A percentile compares a stretch with the other conserved stretches of the same genome.
Conservation (phyloP, 2,329 filamentous ascomycete species). For the Fusarium scirpi region DNA sequence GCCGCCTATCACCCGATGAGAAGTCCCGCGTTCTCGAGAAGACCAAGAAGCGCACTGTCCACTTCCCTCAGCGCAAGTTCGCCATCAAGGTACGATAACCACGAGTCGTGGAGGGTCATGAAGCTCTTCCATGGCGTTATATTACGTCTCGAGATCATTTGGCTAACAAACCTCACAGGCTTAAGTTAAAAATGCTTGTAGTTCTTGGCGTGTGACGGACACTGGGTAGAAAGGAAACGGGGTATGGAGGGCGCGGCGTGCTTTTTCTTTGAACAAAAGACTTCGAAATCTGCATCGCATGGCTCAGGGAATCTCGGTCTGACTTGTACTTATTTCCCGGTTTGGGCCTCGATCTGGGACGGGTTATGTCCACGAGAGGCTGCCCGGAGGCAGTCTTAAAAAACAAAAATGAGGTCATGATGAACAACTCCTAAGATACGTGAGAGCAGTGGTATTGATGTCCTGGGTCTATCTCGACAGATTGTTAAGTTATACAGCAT, state of each 20-base stretch:
- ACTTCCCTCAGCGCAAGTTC: slow-evolving; percentile 99
- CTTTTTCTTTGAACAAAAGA: slow-evolving; percentile 52
- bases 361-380: slow-evolving; percentile 50
- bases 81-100: slow-evolving; percentile 86
- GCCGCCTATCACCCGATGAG: slow-evolving; percentile 93
- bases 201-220: slow-evolving; percentile 47
- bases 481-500: neutral
- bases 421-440: slow-evolving; percentile 39
- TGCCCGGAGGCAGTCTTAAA: slow-evolving; percentile 50
- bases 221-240: slow-evolving; percentile 53
- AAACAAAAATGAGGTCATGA: slow-evolving; percentile 56
- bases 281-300: slow-evolving; percentile 55
- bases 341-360: slow-evolving; percentile 54
- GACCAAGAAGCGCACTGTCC: slow-evolving; percentile 93
- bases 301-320: slow-evolving; percentile 55
- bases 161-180: slow-evolving; percentile 45
- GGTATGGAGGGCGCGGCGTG: slow-evolving; percentile 54
- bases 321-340: slow-evolving; percentile 55
- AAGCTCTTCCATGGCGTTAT: neutral
- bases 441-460: slow-evolving; percentile 7
- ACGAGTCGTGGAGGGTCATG: neutral
- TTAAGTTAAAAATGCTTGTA: slow-evolving; percentile 46
- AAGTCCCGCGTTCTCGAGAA: slow-evolving; percentile 86
- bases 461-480: neutral
- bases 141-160: neutral